Evolutionary conservation across 768 basidiomycete genomes (phyloP), one percentile per base, ranked within the genome.

Genomic region (Macrolepiota dolichaula): DNA sequence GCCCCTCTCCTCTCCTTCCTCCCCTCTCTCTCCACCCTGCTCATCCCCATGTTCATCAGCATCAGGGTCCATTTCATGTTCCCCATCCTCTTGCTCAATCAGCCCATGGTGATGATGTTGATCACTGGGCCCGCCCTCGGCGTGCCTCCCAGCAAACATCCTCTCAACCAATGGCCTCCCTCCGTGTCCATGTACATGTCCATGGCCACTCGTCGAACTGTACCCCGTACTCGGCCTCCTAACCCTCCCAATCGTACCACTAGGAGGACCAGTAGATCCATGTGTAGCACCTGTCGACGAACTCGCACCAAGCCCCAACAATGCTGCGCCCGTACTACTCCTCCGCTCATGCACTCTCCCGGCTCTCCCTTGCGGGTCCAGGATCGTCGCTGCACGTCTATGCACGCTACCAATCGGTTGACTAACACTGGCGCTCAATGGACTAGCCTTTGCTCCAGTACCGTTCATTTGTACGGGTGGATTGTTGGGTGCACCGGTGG

Each of bases 361-460:
- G 7, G 29, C 29, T 32, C 29, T 78, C 27, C 85, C 83, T 51
- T 84, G 81, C 0, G 89, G 83, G 70, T 93, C 91, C 36, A 92
- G 69, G 38, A 92, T 79, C 15, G 91, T 92, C 60, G 91, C 89
- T 3, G 91, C 91, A 4, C 91, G 79, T 22, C 91, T 82, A 72
- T 92, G 91, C 0, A 79, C 72, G 57, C 75, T 80, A 13, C 81
- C 84, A 55, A 85, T 67, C 0, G 86, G 85, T 69, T 87, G 86
- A 62, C 84, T 85, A 54, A 79, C 67, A 42, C 79, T 84, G 54
- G 75, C 68, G 17, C 76, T 64, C 10, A 81, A 66, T 2, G 74
- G 66, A 44, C 38, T 47, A 24, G 55, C 40, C 57, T 63, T 60
- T 66, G 66, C 50, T 40, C 59, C n/a, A 55, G 51, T 52, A 62